Percentiles rank a stretch among this genome's conserved stretches.
Evolutionary conservation across 78 protist genomes (phyloP).

Genomic region (Speleostelium caveatum): DNA sequence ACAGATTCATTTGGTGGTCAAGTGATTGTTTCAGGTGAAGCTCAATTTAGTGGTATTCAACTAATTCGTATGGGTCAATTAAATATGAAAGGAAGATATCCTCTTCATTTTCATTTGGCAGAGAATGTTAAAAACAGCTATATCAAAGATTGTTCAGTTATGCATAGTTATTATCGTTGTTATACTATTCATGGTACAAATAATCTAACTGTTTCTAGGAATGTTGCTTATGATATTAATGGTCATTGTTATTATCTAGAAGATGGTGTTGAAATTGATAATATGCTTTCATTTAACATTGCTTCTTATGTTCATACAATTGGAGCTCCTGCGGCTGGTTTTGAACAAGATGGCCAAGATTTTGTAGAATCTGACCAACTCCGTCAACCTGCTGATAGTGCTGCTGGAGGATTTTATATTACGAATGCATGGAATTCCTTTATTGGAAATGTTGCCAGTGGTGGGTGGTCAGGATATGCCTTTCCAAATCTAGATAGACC

Average conservation of each 20-base stretch:
- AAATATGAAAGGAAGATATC: slow-evolving; percentile 82
- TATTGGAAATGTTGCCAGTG: slow-evolving; percentile 88
- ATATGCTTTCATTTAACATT: slow-evolving; percentile 74
- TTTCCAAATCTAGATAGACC: slow-evolving; percentile 63
- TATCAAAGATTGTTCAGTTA: slow-evolving; percentile 61
- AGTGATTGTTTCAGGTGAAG: slow-evolving; percentile 45
- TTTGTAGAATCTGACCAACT: slow-evolving; percentile 8
- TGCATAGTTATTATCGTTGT: slow-evolving; percentile 54
- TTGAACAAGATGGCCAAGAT: slow-evolving; percentile 25
- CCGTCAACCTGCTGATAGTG: slow-evolving; percentile 48
- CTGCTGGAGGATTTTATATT: slow-evolving; percentile 44
- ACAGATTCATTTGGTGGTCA: slow-evolving; percentile 55
- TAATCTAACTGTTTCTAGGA: slow-evolving; percentile 33
- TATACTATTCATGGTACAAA: slow-evolving; percentile 84
- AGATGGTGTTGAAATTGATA: slow-evolving; percentile 86
- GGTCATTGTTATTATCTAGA: slow-evolving; percentile 88
- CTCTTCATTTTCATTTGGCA: slow-evolving; percentile 80
- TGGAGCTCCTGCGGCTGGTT: slow-evolving; percentile 29
- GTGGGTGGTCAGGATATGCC: slow-evolving; percentile 88
- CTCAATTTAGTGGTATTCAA: slow-evolving; percentile 73
- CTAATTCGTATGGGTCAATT: slow-evolving; percentile 82
- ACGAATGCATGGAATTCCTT: slow-evolving; percentile 71
- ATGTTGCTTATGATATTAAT: slow-evolving; percentile 81
- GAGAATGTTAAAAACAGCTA: slow-evolving; percentile 53
- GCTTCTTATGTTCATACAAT: slow-evolving; percentile 68